These are phyloP conservation scores for Theobroma cacao DNA, from an alignment of 345 rosid species.

Conservation along the genomic window DNA sequence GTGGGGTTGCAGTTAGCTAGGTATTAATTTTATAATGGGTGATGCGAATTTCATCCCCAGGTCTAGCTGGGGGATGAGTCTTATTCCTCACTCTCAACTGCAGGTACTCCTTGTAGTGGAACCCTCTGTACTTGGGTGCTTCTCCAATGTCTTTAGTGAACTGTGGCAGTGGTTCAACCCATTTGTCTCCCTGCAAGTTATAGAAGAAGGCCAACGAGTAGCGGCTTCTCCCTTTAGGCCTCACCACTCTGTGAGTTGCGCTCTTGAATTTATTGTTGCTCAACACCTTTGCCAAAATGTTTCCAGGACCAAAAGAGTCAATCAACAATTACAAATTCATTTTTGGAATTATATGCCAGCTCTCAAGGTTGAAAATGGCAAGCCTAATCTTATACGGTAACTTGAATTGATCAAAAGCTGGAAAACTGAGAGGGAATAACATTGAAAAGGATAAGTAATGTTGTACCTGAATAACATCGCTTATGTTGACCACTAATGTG, in stretches of 20 bases:
- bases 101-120: constrained; percentile 39
- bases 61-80: constrained; percentile 43
- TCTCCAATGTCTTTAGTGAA: constrained; percentile 46
- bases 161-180: constrained; percentile 52
- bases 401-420: not conserved
- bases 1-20: not conserved
- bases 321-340: not conserved
- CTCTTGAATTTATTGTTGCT: constrained; percentile 61
- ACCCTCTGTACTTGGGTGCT: constrained; percentile 40
- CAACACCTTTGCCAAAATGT: constrained; percentile 29
- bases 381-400: too few relatives aligned
- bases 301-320: not conserved
- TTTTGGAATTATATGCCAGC: not conserved
- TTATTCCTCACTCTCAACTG: constrained; percentile 42
- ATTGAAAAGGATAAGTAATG: not conserved
- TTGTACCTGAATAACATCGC: constrained; percentile 48
- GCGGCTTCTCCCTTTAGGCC: constrained; percentile 34
- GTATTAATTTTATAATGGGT: constrained; percentile 36
- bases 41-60: constrained; percentile 48
- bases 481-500: constrained; percentile 40
- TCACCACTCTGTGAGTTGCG: constrained; percentile 51
- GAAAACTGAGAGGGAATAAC: not conserved
- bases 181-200: constrained; percentile 44
- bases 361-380: too few relatives aligned
- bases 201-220: constrained; percentile 51